Conservation (phyloP, 306 rosid genomes). For the Spatholobus suberectus region DNA sequence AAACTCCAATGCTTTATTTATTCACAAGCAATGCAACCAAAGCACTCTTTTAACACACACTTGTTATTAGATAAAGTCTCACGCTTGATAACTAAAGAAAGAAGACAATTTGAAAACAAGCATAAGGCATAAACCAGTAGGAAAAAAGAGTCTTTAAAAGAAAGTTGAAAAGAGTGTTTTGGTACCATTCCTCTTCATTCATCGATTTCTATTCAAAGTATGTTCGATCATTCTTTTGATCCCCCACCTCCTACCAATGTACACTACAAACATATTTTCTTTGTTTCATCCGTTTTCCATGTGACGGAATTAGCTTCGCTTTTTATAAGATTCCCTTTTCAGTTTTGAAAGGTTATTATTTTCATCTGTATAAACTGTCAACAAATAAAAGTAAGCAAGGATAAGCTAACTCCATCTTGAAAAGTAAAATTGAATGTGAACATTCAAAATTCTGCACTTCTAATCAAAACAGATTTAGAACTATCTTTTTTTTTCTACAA, state of each 20-base stretch:
- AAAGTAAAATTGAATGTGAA: background rate
- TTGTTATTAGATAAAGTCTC: background rate
- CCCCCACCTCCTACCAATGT: background rate
- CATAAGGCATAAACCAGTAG: background rate
- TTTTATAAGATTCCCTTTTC: background rate
- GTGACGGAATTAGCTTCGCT: background rate
- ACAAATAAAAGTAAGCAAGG: background rate
- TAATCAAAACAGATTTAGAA: background rate
- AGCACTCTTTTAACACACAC: background rate
- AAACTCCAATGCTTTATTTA: slow-evolving; percentile 18
- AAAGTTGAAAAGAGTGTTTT: background rate
- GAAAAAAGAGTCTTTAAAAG: background rate
- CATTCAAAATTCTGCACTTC: background rate
- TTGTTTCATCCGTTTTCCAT: background rate
- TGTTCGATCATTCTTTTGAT: slow-evolving; percentile 5
- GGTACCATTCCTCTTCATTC: background rate
- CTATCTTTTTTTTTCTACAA: background rate
- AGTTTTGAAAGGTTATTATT: background rate
- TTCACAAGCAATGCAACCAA: slow-evolving; percentile 2
- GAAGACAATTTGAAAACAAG: background rate
- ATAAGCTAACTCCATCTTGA: background rate
- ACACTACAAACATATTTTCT: background rate
- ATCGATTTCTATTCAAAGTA: background rate
- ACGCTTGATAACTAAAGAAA: background rate
- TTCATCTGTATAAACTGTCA: slow-evolving; percentile 5